Percentiles rank a stretch among this genome's conserved stretches.
phyloP scores from a whole-genome alignment of 441 rosid genomes.

The Aleurites moluccanus region DNA sequence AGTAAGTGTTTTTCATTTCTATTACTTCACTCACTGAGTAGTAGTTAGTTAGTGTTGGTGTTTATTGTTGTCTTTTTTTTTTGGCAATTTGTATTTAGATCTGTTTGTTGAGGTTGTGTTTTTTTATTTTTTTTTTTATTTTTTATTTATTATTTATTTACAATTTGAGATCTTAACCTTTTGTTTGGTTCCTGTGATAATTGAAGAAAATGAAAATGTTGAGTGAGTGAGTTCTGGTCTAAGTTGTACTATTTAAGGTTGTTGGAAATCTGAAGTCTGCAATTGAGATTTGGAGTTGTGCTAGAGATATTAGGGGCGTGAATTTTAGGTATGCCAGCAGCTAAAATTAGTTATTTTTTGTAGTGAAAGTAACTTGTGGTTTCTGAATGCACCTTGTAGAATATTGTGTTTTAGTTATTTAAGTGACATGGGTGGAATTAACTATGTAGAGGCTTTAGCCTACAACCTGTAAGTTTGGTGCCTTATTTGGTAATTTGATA shows the following conservation, averaged over 20 bases:
- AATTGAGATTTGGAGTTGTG: slow-evolving; percentile 1
- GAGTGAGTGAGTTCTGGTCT: not conserved
- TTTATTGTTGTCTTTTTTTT: slow-evolving; percentile 8
- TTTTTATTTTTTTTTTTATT: slow-evolving; percentile 24
- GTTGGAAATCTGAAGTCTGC: not conserved
- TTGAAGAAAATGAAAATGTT: slow-evolving; percentile 15
- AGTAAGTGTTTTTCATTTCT: slow-evolving; percentile 23
- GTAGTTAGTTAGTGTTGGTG: slow-evolving; percentile 16
- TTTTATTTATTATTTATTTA: too few species aligned
- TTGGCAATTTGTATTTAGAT: slow-evolving; percentile 31
- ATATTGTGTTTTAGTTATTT: not conserved
- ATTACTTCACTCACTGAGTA: not conserved
- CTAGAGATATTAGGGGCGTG: not conserved
- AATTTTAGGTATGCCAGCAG: slow-evolving; percentile 9
- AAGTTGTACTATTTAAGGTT: not conserved
- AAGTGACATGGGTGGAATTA: slow-evolving; percentile 4
- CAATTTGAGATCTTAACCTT: slow-evolving; percentile 26
- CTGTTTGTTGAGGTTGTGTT: slow-evolving; percentile 28
- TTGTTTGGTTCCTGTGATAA: slow-evolving; percentile 27
- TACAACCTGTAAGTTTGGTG: slow-evolving; percentile 8
- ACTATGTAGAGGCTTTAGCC: not conserved
- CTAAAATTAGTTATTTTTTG: slow-evolving; percentile 5
- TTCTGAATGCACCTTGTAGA: slow-evolving; percentile 5
- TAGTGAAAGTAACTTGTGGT: slow-evolving; percentile 4
- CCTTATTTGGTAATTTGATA: not conserved